Percentiles rank a stretch among this genome's conserved stretches.
Evolutionary conservation across 2,329 filamentous ascomycete genomes (phyloP).

Genomic region (Xylaria sp.): DNA sequence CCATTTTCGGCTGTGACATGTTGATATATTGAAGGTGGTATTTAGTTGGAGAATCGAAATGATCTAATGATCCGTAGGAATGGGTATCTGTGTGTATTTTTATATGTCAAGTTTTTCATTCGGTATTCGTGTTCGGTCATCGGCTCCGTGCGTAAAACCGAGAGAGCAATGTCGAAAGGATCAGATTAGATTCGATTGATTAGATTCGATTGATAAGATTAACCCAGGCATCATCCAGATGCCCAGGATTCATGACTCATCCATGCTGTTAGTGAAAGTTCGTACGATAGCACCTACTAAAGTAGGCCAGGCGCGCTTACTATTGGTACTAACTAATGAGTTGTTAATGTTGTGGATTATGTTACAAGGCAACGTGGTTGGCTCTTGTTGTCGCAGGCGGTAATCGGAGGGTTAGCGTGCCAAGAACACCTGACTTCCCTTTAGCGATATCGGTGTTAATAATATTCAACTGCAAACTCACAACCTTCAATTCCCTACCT

Average conservation of each 20-base stretch:
- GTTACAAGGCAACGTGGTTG: not conserved
- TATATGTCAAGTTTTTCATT: not conserved
- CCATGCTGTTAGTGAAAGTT: not conserved
- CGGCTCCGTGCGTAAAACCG: not conserved
- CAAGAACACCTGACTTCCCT: too few species aligned
- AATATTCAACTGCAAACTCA: too few species aligned
- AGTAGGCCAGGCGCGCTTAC: not conserved
- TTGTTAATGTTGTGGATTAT: not conserved
- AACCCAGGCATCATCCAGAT: not conserved
- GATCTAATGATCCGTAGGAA: not conserved
- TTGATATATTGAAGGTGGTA: not conserved
- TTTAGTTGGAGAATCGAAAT: not conserved
- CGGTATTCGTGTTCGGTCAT: not conserved
- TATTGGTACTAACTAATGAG: not conserved
- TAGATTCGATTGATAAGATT: conserved; percentile 13
- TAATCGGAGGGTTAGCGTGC: too few species aligned
- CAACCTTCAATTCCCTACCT: too few species aligned
- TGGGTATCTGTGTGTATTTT: not conserved
- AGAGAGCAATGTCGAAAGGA: not conserved
- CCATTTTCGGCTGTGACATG: conserved; percentile 23
- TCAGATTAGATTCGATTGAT: conserved; percentile 11
- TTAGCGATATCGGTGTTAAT: too few species aligned
- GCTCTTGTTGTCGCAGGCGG: too few species aligned
- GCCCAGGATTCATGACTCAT: conserved; percentile 1
- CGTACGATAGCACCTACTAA: not conserved